phyloP scores from a whole-genome alignment of 2,329 filamentous ascomycete species.

The Aspergillus intermedius region DNA sequence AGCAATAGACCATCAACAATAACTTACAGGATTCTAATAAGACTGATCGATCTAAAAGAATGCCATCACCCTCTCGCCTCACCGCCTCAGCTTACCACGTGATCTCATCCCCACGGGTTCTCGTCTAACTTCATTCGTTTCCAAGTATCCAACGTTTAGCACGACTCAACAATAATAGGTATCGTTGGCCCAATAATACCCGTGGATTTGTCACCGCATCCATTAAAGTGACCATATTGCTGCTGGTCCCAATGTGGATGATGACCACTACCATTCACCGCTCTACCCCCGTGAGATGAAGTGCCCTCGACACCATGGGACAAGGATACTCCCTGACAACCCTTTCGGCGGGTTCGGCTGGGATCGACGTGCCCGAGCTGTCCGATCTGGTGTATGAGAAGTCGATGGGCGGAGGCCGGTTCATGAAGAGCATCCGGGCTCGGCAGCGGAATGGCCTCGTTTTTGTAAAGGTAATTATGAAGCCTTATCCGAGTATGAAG shows the following conservation, averaged over 20 bases:
- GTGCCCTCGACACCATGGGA: conserved; percentile 59
- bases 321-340: conserved; percentile 94
- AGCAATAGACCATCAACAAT: no score
- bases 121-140: not conserved
- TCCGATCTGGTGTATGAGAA: conserved; percentile 87
- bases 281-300: conserved; percentile 22
- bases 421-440: conserved; percentile 94
- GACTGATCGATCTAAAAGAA: not conserved
- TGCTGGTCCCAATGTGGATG: not conserved
- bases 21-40: no score
- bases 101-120: not conserved
- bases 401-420: conserved; percentile 81
- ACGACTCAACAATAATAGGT: not conserved
- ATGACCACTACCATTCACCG: not conserved
- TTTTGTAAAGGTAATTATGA: conserved; percentile 90
- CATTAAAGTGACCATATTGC: no score
- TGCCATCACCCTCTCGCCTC: not conserved
- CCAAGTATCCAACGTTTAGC: not conserved
- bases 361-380: conserved; percentile 89
- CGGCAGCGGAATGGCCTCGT: conserved; percentile 85
- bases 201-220: not conserved
- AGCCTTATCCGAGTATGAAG: conserved; percentile 76
- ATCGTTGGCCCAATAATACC: not conserved
- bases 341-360: conserved; percentile 82
- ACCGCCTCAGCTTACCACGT: not conserved